Evolutionary conservation across 2,329 filamentous ascomycete species (phyloP).

Genomic region (Tolypocladium ophioglossoides): DNA sequence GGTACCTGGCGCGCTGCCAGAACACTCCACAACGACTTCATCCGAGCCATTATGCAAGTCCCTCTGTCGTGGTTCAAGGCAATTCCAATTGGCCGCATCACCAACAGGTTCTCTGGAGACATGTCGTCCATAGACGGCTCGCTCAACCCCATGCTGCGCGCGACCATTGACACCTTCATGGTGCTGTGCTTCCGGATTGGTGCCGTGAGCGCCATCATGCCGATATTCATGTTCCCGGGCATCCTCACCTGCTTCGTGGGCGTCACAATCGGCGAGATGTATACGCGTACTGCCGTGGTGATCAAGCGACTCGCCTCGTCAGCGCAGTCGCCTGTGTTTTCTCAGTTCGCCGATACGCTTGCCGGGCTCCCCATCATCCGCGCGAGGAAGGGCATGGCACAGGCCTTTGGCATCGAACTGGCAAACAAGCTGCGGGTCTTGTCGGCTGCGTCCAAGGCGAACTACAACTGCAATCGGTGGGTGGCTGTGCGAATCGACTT

Average conservation of each 20-base stretch:
- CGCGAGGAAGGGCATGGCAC: slow-evolving; percentile 35
- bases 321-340: slow-evolving; percentile 43
- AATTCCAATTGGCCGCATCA: slow-evolving; percentile 39
- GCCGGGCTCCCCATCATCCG: slow-evolving; percentile 41
- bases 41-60: slow-evolving; percentile 40
- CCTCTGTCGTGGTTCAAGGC: slow-evolving; percentile 47
- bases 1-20: slow-evolving; percentile 47
- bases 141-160: slow-evolving; percentile 33
- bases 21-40: slow-evolving; percentile 40
- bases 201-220: slow-evolving; percentile 39
- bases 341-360: slow-evolving; percentile 43
- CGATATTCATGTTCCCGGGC: slow-evolving; percentile 37
- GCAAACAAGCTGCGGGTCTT: slow-evolving; percentile 37
- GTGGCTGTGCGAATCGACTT: slow-evolving; percentile 43
- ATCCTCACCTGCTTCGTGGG: slow-evolving; percentile 33
- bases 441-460: slow-evolving; percentile 35
- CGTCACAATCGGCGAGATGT: slow-evolving; percentile 36
- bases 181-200: slow-evolving; percentile 34
- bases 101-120: slow-evolving; percentile 46
- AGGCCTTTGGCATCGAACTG: slow-evolving; percentile 36
- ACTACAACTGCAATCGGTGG: slow-evolving; percentile 48
- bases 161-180: slow-evolving; percentile 29
- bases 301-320: slow-evolving; percentile 35
- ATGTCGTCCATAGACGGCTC: slow-evolving; percentile 43
- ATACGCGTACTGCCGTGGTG: slow-evolving; percentile 36